Conservation (phyloP, 1,284 basidiomycete genomes). For the Spongiforma sp. region DNA sequence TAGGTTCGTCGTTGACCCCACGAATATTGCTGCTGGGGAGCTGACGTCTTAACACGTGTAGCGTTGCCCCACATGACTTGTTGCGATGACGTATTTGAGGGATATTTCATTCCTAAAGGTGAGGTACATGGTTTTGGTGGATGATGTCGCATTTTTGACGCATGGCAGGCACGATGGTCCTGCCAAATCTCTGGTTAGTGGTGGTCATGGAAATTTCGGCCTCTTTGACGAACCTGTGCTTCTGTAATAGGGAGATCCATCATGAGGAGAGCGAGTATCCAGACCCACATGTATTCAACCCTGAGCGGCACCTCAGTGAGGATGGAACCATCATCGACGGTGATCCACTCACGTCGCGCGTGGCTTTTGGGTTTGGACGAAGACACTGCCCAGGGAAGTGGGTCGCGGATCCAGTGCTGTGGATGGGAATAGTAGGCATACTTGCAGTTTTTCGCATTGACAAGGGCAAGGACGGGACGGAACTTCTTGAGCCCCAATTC, state of each 20-base stretch:
- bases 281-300: constrained; percentile 31
- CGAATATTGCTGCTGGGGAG: not conserved
- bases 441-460: constrained; percentile 35
- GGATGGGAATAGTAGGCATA: constrained; percentile 39
- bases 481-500: constrained; percentile 36
- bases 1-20: constrained; percentile 26
- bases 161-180: constrained; percentile 31
- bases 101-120: constrained; percentile 40
- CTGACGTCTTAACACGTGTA: constrained; percentile 16
- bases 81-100: constrained; percentile 36
- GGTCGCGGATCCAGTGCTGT: constrained; percentile 40
- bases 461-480: constrained; percentile 32
- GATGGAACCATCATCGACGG: constrained; percentile 32
- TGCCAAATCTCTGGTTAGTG: constrained; percentile 38
- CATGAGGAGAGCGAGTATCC: constrained; percentile 37
- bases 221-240: not conserved
- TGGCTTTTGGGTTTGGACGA: constrained; percentile 39
- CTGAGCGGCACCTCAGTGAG: constrained; percentile 31
- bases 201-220: not conserved
- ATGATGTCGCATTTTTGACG: constrained; percentile 5
- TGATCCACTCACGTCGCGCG: constrained; percentile 32
- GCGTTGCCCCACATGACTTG: constrained; percentile 36
- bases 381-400: constrained; percentile 41
- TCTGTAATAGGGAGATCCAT: constrained; percentile 33
- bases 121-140: not conserved